These are phyloP conservation scores for Leptodontidium sp. DNA, from an alignment of 2,329 filamentous ascomycete species.

Conservation along the genomic window DNA sequence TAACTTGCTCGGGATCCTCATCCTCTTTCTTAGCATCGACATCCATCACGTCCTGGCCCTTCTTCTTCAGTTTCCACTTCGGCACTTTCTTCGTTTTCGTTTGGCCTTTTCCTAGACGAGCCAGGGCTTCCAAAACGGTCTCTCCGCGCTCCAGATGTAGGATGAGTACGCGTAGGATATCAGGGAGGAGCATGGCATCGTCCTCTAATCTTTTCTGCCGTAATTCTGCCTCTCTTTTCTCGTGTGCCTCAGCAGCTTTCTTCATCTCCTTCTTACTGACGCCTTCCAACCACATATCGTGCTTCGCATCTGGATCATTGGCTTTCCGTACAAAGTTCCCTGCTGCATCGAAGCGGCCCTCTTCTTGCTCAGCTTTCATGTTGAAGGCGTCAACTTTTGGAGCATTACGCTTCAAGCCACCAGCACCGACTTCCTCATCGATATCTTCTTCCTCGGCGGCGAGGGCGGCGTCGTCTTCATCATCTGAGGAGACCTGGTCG, in stretches of 20 bases:
- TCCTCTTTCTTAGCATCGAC: slow-evolving; percentile 64
- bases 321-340: slow-evolving; percentile 95
- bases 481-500: slow-evolving; percentile 60
- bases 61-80: slow-evolving; percentile 76
- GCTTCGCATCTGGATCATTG: slow-evolving; percentile 84
- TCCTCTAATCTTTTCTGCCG: slow-evolving; percentile 75
- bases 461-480: slow-evolving; percentile 76
- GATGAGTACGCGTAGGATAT: slow-evolving; percentile 79
- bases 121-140: slow-evolving; percentile 87
- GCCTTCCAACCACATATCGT: slow-evolving; percentile 93
- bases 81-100: slow-evolving; percentile 66
- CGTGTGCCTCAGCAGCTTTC: slow-evolving; percentile 84
- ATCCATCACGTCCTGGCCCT: slow-evolving; percentile 71
- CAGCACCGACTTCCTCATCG: slow-evolving; percentile 89
- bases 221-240: slow-evolving; percentile 81
- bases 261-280: slow-evolving; percentile 94
- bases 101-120: slow-evolving; percentile 76
- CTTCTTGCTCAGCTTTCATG: slow-evolving; percentile 87
- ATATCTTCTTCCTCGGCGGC: slow-evolving; percentile 79
- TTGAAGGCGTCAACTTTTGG: slow-evolving; percentile 98
- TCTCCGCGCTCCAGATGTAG: slow-evolving; percentile 78
- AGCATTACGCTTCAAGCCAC: slow-evolving; percentile 90
- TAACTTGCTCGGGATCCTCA: slow-evolving; percentile 73
- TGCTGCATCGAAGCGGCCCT: slow-evolving; percentile 88
- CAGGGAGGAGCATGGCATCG: slow-evolving; percentile 76